Conservation (phyloP, 2,329 filamentous ascomycete genomes). For the Fusarium nanum region DNA sequence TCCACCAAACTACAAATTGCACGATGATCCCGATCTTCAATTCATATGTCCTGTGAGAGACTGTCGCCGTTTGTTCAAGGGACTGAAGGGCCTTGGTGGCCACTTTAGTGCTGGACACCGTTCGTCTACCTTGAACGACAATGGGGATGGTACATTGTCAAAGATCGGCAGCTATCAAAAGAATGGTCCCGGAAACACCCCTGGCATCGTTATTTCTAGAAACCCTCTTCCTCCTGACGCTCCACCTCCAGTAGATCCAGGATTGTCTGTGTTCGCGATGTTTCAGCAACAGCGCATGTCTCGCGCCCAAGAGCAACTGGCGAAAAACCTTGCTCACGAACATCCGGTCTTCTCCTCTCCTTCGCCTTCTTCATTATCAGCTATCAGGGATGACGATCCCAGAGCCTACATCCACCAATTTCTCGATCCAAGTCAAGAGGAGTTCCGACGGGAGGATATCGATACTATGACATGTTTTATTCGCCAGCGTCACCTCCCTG, state of each 20-base stretch:
- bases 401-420: constrained; percentile 41
- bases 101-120: constrained; percentile 47
- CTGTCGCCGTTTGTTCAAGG: constrained; percentile 49
- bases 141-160: constrained; percentile 55
- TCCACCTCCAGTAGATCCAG: constrained; percentile 34
- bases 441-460: constrained; percentile 42
- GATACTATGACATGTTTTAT: too few species aligned
- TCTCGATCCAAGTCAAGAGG: constrained; percentile 36
- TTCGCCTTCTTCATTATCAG: too few species aligned
- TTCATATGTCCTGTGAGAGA: constrained; percentile 55
- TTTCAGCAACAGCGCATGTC: constrained; percentile 17
- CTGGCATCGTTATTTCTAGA: constrained; percentile 48
- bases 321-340: constrained; percentile 3
- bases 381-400: too few species aligned
- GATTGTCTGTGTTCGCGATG: constrained; percentile 11
- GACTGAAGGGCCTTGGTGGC: constrained; percentile 38
- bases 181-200: constrained; percentile 27
- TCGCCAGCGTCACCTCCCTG: constrained; percentile 44
- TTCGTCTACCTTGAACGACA: constrained; percentile 53
- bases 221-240: constrained; percentile 39
- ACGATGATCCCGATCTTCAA: constrained; percentile 36
- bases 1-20: constrained; percentile 49
- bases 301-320: not conserved
- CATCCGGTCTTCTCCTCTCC: not conserved
- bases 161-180: constrained; percentile 46